Evolutionary conservation across 2,329 filamentous ascomycete species (phyloP).

Genomic region (Botryosphaeria dothidea): DNA sequence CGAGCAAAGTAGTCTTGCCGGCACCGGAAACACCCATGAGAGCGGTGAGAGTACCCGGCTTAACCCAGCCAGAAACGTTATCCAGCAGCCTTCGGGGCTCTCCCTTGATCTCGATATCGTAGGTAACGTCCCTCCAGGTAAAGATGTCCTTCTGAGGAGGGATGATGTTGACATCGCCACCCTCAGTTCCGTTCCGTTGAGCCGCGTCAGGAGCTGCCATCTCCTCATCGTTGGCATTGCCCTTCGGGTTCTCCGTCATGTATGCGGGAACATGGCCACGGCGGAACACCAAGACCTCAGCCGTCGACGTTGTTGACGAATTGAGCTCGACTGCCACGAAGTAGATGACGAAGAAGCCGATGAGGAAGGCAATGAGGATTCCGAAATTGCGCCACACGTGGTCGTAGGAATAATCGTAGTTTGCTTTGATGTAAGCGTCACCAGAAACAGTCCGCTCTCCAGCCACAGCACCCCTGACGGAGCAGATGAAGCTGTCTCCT

Average conservation of each 20-base stretch:
- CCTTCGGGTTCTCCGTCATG: not conserved
- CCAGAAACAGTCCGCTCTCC: conserved; percentile 42
- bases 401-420: conserved; percentile 30
- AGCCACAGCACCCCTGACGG: conserved; percentile 42
- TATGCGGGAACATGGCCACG: conserved; percentile 37
- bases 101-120: conserved; percentile 62
- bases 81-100: conserved; percentile 55
- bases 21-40: conserved; percentile 41
- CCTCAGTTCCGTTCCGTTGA: not conserved
- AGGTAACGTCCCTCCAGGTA: conserved; percentile 59
- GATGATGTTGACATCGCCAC: not conserved
- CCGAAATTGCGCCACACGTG: conserved; percentile 65
- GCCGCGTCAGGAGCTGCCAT: conserved; percentile 24
- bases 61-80: conserved; percentile 56
- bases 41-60: conserved; percentile 56
- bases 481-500: conserved; percentile 38
- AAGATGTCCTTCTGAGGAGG: conserved; percentile 55
- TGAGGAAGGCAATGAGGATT: conserved; percentile 64
- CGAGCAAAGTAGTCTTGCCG: conserved; percentile 41
- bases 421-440: conserved; percentile 36
- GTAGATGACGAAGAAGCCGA: not conserved
- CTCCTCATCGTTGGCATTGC: conserved; percentile 37
- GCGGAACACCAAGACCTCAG: conserved; percentile 68
- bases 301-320: conserved; percentile 42
- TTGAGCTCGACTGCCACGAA: not conserved